Base-by-base conservation (phyloP, 169 alveolate genomes). In the Theileria parva region DNA sequence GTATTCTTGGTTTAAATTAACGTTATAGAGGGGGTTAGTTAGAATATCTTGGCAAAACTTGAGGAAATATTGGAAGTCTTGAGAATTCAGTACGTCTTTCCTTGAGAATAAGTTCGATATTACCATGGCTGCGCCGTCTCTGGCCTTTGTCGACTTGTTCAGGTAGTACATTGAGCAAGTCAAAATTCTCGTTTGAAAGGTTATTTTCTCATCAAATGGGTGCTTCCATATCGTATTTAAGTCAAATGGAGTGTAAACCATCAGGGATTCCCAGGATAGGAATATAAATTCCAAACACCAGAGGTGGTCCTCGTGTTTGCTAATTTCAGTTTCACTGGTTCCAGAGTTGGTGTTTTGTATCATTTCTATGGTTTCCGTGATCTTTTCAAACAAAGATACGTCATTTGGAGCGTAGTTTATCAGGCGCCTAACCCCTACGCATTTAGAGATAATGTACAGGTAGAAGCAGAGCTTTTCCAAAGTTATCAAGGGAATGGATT, bases 201-300 rank as follows among this genome's bases (percentile, higher is more conserved):
- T 80, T 6, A 39, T 72, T 27, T 59, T 32, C 12, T 39, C 61
- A n/a, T 73, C 78, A 28, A 21, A 30, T 4, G 21, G 64, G 19
- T 69, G 70, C 13, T 25, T 53, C 88, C 88, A 80, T 37, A 80
- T 72, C 25, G 79, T 72, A 27, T 64, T 19, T 39, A 80, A 50
- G 0, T 72, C 83, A 21, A 80, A 80, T 53, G 88, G 88, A 2
- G 83, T 74, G 65, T 80, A 80, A 12, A 80, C 70, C 64, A 80
- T 51, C 12, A 80, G 76, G 1, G 88, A 71, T 51, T 70, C 69
- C 88, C 88, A 80, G 37, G 83, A 34, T 72, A 80, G 51, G 23
- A 73, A 61, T 8, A 80, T 73, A 25, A 63, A 80, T 19, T 80
- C 88, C 69, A 80, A n/a, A 21, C 88, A 80, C 88, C 88, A 80